Percentiles rank a stretch among this genome's conserved stretches.
phyloP scores from a whole-genome alignment of 257 asterid genomes.

The Rhazya stricta region DNA sequence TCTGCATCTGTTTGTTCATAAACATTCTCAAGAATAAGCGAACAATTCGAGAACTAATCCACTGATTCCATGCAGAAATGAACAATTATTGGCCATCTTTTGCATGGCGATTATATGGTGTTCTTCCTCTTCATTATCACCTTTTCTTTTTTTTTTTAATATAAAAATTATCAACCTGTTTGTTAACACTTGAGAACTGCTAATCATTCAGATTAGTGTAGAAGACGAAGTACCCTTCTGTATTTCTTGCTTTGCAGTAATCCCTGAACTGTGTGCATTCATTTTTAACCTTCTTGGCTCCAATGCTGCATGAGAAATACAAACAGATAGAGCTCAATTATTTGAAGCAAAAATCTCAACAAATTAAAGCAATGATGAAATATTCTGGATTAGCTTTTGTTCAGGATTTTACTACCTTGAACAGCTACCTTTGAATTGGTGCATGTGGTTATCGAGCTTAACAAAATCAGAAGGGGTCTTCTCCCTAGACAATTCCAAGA shows the following conservation, averaged over 20 bases:
- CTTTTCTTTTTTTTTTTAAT: background rate
- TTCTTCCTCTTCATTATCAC: too few species aligned
- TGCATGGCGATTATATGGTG: background rate
- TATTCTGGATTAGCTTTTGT: background rate
- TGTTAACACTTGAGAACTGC: background rate
- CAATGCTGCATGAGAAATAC: slow-evolving; percentile 51
- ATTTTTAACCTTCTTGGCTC: slow-evolving; percentile 63
- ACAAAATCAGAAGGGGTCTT: slow-evolving; percentile 29
- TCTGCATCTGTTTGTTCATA: slow-evolving; percentile 47
- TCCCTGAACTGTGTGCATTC: slow-evolving; percentile 68
- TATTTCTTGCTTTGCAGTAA: slow-evolving; percentile 53
- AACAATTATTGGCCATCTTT: background rate
- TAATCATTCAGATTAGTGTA: background rate
- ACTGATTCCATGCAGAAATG: too few species aligned
- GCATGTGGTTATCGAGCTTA: slow-evolving; percentile 59
- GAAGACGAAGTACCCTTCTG: slow-evolving; percentile 52
- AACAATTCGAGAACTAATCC: background rate
- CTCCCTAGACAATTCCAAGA: slow-evolving; percentile 17
- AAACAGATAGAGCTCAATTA: background rate
- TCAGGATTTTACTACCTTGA: slow-evolving; percentile 42
- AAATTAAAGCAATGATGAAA: background rate
- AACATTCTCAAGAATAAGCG: background rate
- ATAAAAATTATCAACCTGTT: too few species aligned
- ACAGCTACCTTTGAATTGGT: slow-evolving; percentile 73
- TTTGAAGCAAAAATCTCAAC: background rate